Evolutionary conservation across 73 alveolate genomes (phyloP), one percentile per base, ranked within the genome.

Genomic region (Stentor coeruleus): DNA sequence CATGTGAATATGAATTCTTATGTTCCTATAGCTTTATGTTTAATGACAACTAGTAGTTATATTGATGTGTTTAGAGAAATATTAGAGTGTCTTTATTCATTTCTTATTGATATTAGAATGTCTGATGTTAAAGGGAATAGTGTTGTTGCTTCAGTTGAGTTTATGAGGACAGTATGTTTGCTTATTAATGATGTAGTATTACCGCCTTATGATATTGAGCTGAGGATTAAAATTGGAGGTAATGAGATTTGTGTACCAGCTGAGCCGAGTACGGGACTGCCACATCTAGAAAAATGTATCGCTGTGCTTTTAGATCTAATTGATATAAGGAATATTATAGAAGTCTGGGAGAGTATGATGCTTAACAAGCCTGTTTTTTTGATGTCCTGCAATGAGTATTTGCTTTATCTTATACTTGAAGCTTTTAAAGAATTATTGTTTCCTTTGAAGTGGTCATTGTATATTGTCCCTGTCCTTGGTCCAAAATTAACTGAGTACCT

Each of bases 271-370:
- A 28, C 79, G 0, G 40, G 79, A 20, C 37, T 66, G 33, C 37
- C 79, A 1, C 79, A 66, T 31, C 20, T 20, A 28, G 79, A 66
- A 33, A 66, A 31, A 1, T 66, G 79, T 33, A 31, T 66, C n/a
- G 79, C 79, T 20, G 79, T 66, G 1, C 79, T 66, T 66, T 28
- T 66, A 20, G 79, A 66, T 66, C 33, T 66, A 33, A 66, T 66
- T 66, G 79, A 66, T 66, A 66, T 66, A 26, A 33, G 79, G 33
- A 66, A 66, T 2, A 15, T 66, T 26, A 66, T 66, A 28, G 39
- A 66, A 33, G n/a, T 66, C 33, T 66, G 79, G 37, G 79, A 66
- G 33, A 26, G 79, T 31, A 20, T 66, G n/a, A 20, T 33, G 1
- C 79, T 66, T 20, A 66, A 66, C 2, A 20, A 66, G 79, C 36